Conservation (phyloP, 1,284 basidiomycete species). For the Leccinum griseonigrum region DNA sequence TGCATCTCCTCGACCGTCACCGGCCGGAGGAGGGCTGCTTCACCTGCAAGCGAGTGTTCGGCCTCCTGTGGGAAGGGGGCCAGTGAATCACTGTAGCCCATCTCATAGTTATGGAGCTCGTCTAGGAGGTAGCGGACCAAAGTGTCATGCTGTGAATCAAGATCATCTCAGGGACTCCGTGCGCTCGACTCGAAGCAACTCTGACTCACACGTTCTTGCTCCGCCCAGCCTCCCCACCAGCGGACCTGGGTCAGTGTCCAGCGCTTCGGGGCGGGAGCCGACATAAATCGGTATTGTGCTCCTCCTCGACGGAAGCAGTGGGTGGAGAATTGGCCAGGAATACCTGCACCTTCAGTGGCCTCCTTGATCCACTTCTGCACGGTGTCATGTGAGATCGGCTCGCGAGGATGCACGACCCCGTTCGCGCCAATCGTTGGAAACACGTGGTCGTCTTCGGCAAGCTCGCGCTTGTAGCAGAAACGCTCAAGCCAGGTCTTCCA, state of each 20-base stretch:
- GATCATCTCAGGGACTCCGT: background rate
- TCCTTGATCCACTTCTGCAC: slow-evolving; percentile 28
- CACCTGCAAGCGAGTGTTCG: background rate
- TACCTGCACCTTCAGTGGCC: slow-evolving; percentile 20
- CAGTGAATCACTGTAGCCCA: slow-evolving; percentile 1
- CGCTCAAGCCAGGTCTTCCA: slow-evolving; percentile 31
- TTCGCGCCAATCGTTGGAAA: slow-evolving; percentile 35
- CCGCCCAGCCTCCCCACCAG: slow-evolving; percentile 45
- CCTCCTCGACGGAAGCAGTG: slow-evolving; percentile 27
- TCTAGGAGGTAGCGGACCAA: slow-evolving; percentile 35
- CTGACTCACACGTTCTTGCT: slow-evolving; percentile 23
- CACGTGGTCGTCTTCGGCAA: slow-evolving; percentile 32
- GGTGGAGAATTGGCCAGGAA: slow-evolving; percentile 31
- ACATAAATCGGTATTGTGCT: slow-evolving; percentile 40
- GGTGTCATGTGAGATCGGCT: slow-evolving; percentile 27
- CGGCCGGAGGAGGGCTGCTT: background rate
- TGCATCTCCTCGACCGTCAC: background rate
- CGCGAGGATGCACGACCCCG: slow-evolving; percentile 23
- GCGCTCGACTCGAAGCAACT: background rate
- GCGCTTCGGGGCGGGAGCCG: slow-evolving; percentile 30
- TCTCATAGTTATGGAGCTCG: slow-evolving; percentile 29
- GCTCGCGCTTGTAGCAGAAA: slow-evolving; percentile 10
- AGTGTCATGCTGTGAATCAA: slow-evolving; percentile 30
- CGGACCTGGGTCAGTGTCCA: slow-evolving; percentile 35
- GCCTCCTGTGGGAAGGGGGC: background rate